Percentiles rank a stretch among this genome's conserved stretches.
Conservation (phyloP, 345 rosid genomes). For the Draba incana region DNA sequence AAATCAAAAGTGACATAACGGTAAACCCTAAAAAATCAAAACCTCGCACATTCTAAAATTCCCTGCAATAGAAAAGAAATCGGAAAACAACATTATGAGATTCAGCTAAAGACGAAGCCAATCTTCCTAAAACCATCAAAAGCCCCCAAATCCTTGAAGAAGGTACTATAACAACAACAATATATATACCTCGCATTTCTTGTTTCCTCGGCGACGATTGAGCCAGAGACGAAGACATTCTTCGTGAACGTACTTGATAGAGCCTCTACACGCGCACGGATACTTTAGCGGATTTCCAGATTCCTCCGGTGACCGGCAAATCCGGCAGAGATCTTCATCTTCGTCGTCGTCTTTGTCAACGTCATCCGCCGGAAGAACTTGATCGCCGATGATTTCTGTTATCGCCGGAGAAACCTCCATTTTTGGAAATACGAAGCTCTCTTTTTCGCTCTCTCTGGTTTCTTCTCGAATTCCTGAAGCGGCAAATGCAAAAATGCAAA, state of each 20-base stretch:
- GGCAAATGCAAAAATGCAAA: slow-evolving; percentile 8
- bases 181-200: slow-evolving; percentile 36
- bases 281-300: slow-evolving; percentile 28
- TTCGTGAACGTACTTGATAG: slow-evolving; percentile 39
- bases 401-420: slow-evolving; percentile 25
- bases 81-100: background rate
- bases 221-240: slow-evolving; percentile 35
- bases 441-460: background rate
- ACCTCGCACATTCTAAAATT: background rate
- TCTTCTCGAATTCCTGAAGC: slow-evolving; percentile 4
- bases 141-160: background rate
- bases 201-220: slow-evolving; percentile 7
- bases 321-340: slow-evolving; percentile 22
- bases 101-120: background rate
- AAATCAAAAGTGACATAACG: background rate
- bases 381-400: background rate
- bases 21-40: slow-evolving; percentile 1
- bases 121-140: background rate
- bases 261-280: slow-evolving; percentile 35
- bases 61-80: background rate
- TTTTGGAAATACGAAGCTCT: background rate
- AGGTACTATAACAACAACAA: background rate
- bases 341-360: slow-evolving; percentile 6
- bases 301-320: slow-evolving; percentile 34
- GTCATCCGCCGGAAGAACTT: background rate